These are phyloP conservation scores for Scheffersomyces lignicola DNA, from an alignment of 1,139 yeast species.

Conservation along the genomic window DNA sequence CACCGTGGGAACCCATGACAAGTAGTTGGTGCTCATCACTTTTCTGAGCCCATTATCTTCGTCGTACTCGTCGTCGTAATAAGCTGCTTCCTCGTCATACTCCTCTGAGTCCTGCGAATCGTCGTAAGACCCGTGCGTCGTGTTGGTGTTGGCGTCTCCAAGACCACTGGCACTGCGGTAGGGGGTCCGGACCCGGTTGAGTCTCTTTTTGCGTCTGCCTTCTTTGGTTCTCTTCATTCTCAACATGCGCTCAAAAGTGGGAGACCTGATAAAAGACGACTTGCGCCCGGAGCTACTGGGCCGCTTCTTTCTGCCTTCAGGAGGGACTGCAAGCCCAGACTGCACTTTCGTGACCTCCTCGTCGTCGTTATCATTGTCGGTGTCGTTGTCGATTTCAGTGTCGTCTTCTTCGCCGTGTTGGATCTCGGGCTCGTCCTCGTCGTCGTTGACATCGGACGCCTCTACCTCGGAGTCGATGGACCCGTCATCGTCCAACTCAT, in stretches of 20 bases:
- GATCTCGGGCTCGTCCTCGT: conserved; percentile 15
- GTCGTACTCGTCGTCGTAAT: conserved; percentile 16
- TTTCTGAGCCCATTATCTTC: conserved; percentile 18
- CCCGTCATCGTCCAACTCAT: conserved; percentile 14
- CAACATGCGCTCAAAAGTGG: conserved; percentile 38
- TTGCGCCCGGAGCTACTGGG: conserved; percentile 25
- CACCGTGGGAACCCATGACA: conserved; percentile 89
- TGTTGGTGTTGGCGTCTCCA: conserved; percentile 7
- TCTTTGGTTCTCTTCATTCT: conserved; percentile 2
- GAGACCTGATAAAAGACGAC: conserved; percentile 31
- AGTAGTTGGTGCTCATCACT: conserved; percentile 58
- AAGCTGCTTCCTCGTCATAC: conserved; percentile 10
- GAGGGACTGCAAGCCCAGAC: conserved; percentile 35
- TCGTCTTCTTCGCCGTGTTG: conserved; percentile 16
- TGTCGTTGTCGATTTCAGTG: conserved; percentile 13
- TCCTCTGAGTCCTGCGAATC: conserved; percentile 6
- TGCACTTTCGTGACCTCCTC: conserved; percentile 28
- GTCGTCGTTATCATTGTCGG: conserved; percentile 24
- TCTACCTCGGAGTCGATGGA: conserved; percentile 16
- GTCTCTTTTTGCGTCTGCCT: neutral
- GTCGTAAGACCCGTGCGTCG: conserved; percentile 1
- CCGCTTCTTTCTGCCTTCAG: conserved; percentile 40
- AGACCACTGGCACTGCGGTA: neutral
- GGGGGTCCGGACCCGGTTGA: conserved; percentile 1
- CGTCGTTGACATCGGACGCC: conserved; percentile 16